A percentile compares a stretch with the other conserved stretches of the same genome.
phyloP scores from a whole-genome alignment of 768 basidiomycete species.

The Suillus placidus region DNA sequence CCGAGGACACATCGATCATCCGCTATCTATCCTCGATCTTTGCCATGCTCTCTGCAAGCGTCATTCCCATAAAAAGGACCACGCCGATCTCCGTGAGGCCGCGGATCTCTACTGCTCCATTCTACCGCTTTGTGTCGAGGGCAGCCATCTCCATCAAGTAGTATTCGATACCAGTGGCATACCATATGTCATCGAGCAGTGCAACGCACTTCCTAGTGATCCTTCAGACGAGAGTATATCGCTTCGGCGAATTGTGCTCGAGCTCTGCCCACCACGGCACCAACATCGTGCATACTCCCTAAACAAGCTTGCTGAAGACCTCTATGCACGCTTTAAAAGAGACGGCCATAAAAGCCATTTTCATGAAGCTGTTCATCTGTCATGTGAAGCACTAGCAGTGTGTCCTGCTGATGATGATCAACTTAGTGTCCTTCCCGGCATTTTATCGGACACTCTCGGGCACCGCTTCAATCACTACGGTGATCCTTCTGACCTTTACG shows the following conservation, averaged over 20 bases:
- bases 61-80: background rate
- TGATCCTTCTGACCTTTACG: background rate
- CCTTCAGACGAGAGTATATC: slow-evolving; percentile 1
- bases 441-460: background rate
- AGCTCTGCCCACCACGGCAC: background rate
- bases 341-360: background rate
- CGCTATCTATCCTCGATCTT: background rate
- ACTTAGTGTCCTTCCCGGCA: background rate
- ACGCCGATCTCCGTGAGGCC: background rate
- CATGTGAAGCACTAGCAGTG: background rate
- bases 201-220: background rate
- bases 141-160: background rate
- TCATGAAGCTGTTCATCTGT: background rate
- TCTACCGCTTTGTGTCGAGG: background rate
- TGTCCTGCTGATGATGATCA: background rate
- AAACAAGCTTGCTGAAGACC: background rate
- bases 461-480: background rate
- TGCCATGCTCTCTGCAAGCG: background rate
- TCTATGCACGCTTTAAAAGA: background rate
- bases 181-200: background rate
- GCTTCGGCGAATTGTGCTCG: background rate
- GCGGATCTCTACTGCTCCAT: background rate
- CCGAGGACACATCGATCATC: background rate
- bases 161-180: background rate
- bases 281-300: background rate